phyloP scores from a whole-genome alignment of 805 yeast species.

The Teunomyces gatunensis region DNA sequence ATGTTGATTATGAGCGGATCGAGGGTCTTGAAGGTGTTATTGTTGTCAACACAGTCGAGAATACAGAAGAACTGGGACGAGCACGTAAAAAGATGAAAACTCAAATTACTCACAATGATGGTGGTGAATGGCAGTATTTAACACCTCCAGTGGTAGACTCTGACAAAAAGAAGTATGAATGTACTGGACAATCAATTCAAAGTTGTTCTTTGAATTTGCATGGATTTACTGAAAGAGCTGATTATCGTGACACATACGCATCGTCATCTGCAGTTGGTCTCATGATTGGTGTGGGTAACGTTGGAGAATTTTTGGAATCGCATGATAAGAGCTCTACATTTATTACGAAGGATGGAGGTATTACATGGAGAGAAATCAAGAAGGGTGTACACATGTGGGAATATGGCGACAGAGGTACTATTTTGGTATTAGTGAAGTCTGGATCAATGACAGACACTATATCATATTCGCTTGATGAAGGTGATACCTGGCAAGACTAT shows the following conservation, averaged over 20 bases:
- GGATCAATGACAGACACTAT: constrained; percentile 57
- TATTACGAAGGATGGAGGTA: constrained; percentile 86
- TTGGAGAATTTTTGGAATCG: constrained; percentile 59
- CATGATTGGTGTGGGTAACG: constrained; percentile 91
- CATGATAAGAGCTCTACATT: constrained; percentile 63
- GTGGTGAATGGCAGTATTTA: constrained; percentile 78
- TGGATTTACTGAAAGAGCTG: constrained; percentile 85
- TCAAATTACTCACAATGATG: constrained; percentile 83
- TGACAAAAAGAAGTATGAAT: constrained; percentile 53
- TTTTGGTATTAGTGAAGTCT: constrained; percentile 68
- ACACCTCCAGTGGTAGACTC: constrained; percentile 69
- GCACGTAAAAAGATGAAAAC: constrained; percentile 60
- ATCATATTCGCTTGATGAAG: constrained; percentile 73
- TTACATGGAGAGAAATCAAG: constrained; percentile 76
- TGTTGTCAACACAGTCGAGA: constrained; percentile 65
- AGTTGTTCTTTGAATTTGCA: constrained; percentile 82
- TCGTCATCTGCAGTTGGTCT: constrained; percentile 89
- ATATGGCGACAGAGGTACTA: constrained; percentile 91
- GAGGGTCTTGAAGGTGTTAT: constrained; percentile 84
- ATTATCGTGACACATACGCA: constrained; percentile 79
- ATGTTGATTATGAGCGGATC: constrained; percentile 84
- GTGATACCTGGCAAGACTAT: constrained; percentile 68
- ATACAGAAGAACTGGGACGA: constrained; percentile 39
- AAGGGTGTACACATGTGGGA: constrained; percentile 89
- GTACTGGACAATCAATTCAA: constrained; percentile 48